A percentile compares a stretch with the other conserved stretches of the same genome.
phyloP scores from a whole-genome alignment of 257 asterid genomes.

The Coffea eugenioides region DNA sequence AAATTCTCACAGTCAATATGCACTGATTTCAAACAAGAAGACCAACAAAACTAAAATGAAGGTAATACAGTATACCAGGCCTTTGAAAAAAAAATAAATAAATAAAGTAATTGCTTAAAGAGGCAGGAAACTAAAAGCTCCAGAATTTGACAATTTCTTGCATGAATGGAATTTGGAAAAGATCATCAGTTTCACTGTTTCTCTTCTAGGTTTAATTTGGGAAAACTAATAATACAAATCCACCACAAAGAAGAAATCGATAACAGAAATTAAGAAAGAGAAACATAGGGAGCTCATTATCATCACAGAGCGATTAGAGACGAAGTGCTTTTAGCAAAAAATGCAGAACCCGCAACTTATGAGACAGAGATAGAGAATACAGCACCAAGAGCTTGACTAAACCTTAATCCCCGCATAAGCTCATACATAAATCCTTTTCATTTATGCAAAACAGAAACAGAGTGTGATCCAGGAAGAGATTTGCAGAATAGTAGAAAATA shows the following conservation, averaged over 20 bases:
- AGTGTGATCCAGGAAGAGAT: background rate
- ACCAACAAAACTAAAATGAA: background rate
- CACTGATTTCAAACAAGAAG: background rate
- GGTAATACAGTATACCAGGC: background rate
- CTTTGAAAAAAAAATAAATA: background rate
- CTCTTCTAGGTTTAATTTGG: background rate
- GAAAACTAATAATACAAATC: background rate
- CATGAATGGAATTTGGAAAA: background rate
- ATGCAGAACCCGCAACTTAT: conserved; percentile 2
- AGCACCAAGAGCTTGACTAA: background rate
- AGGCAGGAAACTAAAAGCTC: background rate
- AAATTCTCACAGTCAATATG: background rate
- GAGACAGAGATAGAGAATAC: background rate
- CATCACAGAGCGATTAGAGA: background rate
- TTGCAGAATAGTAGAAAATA: background rate
- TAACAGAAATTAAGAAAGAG: background rate
- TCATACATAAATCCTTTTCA: background rate
- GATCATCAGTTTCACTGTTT: background rate
- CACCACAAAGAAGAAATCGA: background rate
- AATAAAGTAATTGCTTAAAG: no score
- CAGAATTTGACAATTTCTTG: background rate
- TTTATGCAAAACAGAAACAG: background rate
- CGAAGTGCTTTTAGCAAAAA: background rate
- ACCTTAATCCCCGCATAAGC: background rate
- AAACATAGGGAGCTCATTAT: background rate